Evolutionary conservation across 2,329 filamentous ascomycete genomes (phyloP).

Genomic region (Calcarisporium arbuscula): DNA sequence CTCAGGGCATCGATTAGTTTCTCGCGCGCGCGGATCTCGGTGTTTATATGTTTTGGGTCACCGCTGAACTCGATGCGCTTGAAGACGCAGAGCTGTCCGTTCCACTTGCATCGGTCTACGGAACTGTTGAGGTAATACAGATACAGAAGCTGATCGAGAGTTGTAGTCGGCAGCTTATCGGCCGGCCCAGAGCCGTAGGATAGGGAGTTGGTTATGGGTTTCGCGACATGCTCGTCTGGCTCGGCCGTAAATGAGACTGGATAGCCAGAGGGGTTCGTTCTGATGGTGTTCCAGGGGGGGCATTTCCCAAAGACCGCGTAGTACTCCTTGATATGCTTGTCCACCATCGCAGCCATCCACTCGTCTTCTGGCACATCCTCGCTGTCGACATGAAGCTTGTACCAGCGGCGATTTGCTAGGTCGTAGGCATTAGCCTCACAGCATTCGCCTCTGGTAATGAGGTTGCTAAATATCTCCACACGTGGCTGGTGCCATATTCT

Average conservation of each 20-base stretch:
- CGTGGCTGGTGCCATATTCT: constrained; percentile 10
- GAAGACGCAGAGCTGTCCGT: constrained; percentile 11
- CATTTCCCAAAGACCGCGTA: constrained; percentile 1
- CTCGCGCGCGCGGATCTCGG: constrained; percentile 12
- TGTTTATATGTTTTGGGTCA: constrained; percentile 9
- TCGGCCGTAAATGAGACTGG: constrained; percentile 1
- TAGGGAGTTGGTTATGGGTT: constrained; percentile 5
- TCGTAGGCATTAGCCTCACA: constrained; percentile 10
- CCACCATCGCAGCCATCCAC: constrained; percentile 2
- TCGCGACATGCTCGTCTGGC: constrained; percentile 3
- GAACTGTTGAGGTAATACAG: constrained; percentile 9
- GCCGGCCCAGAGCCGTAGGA: constrained; percentile 5
- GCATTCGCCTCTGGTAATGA: constrained; percentile 3
- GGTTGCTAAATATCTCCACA: constrained; percentile 10
- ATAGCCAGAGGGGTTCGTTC: background rate
- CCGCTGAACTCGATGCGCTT: constrained; percentile 16
- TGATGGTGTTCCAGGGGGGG: constrained; percentile 3
- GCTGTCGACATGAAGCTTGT: constrained; percentile 10
- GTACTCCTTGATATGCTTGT: constrained; percentile 8
- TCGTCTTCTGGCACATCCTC: constrained; percentile 4
- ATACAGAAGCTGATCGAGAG: constrained; percentile 6
- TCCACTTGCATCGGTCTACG: constrained; percentile 9
- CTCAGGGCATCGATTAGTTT: constrained; percentile 6
- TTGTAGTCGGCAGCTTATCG: constrained; percentile 9
- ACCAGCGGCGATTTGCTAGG: constrained; percentile 14